These are phyloP conservation scores for Penicillium taxi DNA, from an alignment of 495 filamentous ascomycete genomes.

Conservation along the genomic window DNA sequence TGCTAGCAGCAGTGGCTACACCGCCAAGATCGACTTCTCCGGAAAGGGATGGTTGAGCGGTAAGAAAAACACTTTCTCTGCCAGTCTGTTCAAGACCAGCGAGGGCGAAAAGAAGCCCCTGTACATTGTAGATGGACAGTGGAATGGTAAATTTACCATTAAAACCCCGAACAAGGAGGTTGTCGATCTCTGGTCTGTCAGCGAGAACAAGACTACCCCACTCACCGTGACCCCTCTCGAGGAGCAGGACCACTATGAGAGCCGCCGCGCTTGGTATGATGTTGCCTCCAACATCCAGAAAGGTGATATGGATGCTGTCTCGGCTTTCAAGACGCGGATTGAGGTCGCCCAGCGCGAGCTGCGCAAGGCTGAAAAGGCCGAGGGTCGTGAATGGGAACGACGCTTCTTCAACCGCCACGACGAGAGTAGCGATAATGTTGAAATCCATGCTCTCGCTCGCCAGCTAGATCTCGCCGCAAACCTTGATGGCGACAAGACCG, in stretches of 20 bases:
- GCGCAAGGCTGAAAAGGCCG: constrained; percentile 70
- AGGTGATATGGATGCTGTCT: constrained; percentile 76
- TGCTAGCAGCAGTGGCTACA: constrained; percentile 73
- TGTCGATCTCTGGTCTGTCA: constrained; percentile 63
- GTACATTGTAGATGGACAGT: constrained; percentile 84
- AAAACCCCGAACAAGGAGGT: constrained; percentile 62
- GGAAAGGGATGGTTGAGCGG: constrained; percentile 91
- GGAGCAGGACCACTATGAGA: constrained; percentile 79
- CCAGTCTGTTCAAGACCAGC: constrained; percentile 61
- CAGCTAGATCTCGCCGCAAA: constrained; percentile 42
- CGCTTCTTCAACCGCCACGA: constrained; percentile 64
- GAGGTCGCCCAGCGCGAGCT: constrained; percentile 84
- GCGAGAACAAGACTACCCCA: constrained; percentile 51
- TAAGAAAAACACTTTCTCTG: constrained; percentile 89
- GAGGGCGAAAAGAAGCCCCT: constrained; percentile 72
- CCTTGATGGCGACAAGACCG: constrained; percentile 73
- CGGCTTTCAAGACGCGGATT: constrained; percentile 75
- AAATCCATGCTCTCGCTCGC: constrained; percentile 52
- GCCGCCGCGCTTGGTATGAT: constrained; percentile 77
- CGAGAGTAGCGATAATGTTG: constrained; percentile 42
- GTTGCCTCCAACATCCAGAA: constrained; percentile 71
- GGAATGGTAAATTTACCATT: constrained; percentile 79
- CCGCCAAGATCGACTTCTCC: constrained; percentile 86
- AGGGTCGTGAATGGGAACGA: constrained; percentile 73
- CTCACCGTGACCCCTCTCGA: constrained; percentile 68